phyloP scores from a whole-genome alignment of 2,329 filamentous ascomycete genomes.

The Ascosphaera apis region DNA sequence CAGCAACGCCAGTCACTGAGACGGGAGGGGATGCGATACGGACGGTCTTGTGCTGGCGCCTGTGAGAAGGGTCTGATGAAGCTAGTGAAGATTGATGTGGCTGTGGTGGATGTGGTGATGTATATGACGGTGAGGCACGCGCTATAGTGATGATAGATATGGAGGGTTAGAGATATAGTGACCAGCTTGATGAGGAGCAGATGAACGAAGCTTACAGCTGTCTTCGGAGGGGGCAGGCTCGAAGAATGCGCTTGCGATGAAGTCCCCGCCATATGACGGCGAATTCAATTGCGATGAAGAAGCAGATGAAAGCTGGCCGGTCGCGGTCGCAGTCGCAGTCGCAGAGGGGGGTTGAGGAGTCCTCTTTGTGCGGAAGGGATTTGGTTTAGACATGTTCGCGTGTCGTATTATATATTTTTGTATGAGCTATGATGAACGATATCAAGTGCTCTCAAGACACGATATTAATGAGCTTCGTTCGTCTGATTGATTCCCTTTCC shows the following conservation, averaged over 20 bases:
- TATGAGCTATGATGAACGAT: too few relatives aligned
- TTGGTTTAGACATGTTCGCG: neutral
- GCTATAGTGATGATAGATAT: too few relatives aligned
- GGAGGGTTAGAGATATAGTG: too few relatives aligned
- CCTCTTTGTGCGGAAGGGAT: neutral
- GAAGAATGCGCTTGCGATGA: neutral
- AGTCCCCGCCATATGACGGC: neutral
- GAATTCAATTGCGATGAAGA: neutral
- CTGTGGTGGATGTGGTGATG: too few relatives aligned
- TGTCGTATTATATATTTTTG: too few relatives aligned
- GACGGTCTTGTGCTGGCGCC: constrained; percentile 5
- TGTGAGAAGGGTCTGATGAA: neutral
- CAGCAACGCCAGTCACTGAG: constrained; percentile 6
- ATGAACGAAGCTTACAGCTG: neutral
- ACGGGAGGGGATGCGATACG: constrained; percentile 19
- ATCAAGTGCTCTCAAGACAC: neutral
- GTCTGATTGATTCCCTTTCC: too few relatives aligned
- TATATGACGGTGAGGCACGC: too few relatives aligned
- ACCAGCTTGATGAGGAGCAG: too few relatives aligned
- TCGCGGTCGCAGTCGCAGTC: neutral
- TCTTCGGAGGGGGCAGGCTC: neutral
- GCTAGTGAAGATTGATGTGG: too few relatives aligned
- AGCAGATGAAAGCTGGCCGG: neutral
- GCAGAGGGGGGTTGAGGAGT: too few relatives aligned
- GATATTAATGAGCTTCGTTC: neutral